Evolutionary conservation across 192 early-diverging fungal genomes (phyloP).

Genomic region (Gamsiella multidivaricata): DNA sequence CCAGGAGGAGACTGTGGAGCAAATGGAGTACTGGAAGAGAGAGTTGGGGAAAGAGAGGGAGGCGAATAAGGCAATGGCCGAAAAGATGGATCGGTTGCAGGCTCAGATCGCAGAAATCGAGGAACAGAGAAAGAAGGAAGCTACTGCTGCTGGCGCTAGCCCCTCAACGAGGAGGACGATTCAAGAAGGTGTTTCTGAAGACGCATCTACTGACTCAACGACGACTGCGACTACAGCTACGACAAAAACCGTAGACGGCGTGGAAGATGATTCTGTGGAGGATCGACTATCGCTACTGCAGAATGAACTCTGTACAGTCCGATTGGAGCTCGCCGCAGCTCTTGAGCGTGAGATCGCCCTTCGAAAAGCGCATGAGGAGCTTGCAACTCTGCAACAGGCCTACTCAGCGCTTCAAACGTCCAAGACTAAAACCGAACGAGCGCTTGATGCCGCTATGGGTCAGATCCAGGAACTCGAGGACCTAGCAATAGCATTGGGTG

Average conservation of each 20-base stretch:
- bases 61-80: slow-evolving; percentile 13
- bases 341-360: not conserved
- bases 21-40: not conserved
- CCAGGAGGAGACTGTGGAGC: slow-evolving; percentile 27
- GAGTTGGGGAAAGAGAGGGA: slow-evolving; percentile 13
- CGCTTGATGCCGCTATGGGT: slow-evolving; percentile 4
- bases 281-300: not conserved
- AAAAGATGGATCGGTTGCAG: slow-evolving; percentile 20
- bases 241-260: not conserved
- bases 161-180: no score
- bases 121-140: not conserved
- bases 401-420: slow-evolving; percentile 9
- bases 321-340: slow-evolving; percentile 1
- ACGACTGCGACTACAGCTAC: not conserved
- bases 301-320: not conserved
- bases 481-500: not conserved
- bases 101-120: slow-evolving; percentile 18
- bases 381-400: not conserved
- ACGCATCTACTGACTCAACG: no score
- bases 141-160: not conserved
- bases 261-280: not conserved
- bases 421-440: not conserved
- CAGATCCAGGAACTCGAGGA: slow-evolving; percentile 12
- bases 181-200: no score
- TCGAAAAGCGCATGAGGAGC: not conserved